Conservation (phyloP, 345 rosid species). For the Salix udensis region DNA sequence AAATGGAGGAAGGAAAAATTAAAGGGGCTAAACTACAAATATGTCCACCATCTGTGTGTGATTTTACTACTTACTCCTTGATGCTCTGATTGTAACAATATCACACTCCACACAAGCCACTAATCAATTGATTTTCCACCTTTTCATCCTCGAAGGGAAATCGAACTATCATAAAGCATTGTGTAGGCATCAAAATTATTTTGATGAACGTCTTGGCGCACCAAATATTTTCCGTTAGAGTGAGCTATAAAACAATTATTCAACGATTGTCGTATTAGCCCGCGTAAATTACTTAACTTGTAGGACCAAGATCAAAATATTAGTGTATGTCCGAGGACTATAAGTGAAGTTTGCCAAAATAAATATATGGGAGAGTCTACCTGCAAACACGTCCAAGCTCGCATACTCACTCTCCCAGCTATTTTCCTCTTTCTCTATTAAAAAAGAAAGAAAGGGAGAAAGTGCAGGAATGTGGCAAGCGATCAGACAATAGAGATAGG, state of each 20-base stretch:
- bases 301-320: background rate
- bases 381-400: conserved; percentile 16
- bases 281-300: background rate
- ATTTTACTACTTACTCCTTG: background rate
- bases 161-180: too few species aligned
- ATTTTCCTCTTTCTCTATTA: background rate
- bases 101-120: too few species aligned
- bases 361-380: background rate
- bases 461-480: background rate
- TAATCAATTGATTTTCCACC: too few species aligned
- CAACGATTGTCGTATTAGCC: background rate
- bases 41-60: background rate
- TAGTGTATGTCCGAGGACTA: background rate
- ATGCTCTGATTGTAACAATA: too few species aligned
- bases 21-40: background rate
- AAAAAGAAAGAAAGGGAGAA: background rate
- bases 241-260: background rate
- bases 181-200: too few species aligned
- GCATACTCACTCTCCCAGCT: background rate
- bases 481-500: background rate
- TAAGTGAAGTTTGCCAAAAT: background rate
- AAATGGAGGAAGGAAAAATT: background rate
- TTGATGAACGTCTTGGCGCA: too few species aligned
- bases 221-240: background rate
- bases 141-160: too few species aligned